phyloP scores from a whole-genome alignment of 345 rosid species.

The Nephelium lappaceum region DNA sequence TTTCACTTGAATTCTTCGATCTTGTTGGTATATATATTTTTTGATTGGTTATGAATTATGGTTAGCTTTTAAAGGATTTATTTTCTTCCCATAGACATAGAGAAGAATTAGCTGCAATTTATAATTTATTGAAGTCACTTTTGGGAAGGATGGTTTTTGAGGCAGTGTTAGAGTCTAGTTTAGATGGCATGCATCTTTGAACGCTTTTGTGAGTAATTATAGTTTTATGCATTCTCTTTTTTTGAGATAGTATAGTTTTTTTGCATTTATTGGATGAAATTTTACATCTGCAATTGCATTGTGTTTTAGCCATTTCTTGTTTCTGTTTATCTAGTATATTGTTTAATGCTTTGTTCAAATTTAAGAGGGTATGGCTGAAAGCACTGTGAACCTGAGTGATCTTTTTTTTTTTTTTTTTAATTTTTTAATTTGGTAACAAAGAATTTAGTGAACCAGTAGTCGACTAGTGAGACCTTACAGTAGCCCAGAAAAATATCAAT shows the following conservation, averaged over 20 bases:
- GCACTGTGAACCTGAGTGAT: not conserved
- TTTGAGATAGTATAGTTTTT: too few relatives aligned
- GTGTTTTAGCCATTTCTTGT: not conserved
- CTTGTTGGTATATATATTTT: not conserved
- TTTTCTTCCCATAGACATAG: not conserved
- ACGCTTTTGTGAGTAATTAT: not conserved
- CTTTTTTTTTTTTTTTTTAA: too few relatives aligned
- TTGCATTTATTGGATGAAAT: slow-evolving; percentile 7
- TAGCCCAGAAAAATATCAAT: too few relatives aligned
- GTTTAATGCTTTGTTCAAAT: not conserved
- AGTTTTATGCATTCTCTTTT: too few relatives aligned
- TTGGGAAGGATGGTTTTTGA: not conserved
- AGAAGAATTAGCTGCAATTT: not conserved
- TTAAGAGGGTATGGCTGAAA: not conserved
- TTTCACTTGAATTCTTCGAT: not conserved
- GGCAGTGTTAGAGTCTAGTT: not conserved
- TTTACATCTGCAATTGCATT: not conserved
- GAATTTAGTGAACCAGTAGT: too few relatives aligned
- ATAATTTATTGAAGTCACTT: not conserved
- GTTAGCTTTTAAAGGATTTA: not conserved
- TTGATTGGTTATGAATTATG: not conserved
- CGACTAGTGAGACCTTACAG: too few relatives aligned
- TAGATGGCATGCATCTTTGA: not conserved
- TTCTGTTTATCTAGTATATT: not conserved
- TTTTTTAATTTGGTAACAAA: too few relatives aligned